phyloP scores from a whole-genome alignment of 2,329 filamentous ascomycete genomes.

The Dactylellina parvicollis region DNA sequence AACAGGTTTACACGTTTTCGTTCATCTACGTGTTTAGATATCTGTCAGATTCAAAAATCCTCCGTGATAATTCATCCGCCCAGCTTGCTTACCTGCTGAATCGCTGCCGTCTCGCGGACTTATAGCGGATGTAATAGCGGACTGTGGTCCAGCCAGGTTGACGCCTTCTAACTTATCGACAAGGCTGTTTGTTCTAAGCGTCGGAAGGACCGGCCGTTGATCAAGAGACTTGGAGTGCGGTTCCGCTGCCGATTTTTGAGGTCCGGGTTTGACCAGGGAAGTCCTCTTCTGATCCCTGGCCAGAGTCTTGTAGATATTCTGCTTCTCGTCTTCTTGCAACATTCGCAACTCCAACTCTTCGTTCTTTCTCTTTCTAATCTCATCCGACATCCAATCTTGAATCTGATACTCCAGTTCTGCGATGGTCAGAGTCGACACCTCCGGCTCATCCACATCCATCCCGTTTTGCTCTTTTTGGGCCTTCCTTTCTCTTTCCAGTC shows the following conservation, averaged over 20 bases:
- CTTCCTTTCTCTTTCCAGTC: background rate
- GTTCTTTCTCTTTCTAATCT: constrained; percentile 18
- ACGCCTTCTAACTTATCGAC: constrained; percentile 7
- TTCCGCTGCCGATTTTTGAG: background rate
- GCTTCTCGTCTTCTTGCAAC: constrained; percentile 40
- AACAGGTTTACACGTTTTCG: constrained; percentile 3
- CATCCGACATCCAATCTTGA: constrained; percentile 18
- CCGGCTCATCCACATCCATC: constrained; percentile 21
- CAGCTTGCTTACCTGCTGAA: constrained; percentile 5
- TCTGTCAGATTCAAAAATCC: background rate
- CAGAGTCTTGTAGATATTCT: constrained; percentile 20
- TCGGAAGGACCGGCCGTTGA: background rate
- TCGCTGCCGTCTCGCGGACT: background rate
- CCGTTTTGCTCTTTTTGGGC: background rate
- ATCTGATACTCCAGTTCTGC: constrained; percentile 16
- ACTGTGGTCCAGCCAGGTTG: background rate
- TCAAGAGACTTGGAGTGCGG: no score
- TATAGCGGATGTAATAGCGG: background rate
- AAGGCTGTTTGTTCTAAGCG: constrained; percentile 12
- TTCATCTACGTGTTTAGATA: background rate
- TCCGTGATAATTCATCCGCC: background rate
- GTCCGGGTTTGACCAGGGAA: background rate
- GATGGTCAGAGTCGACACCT: constrained; percentile 17
- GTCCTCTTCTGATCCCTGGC: constrained; percentile 9
- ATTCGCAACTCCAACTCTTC: constrained; percentile 23